Evolutionary conservation across 208 protist genomes (phyloP).

Genomic region (Acanthamoeba lenticulata): DNA sequence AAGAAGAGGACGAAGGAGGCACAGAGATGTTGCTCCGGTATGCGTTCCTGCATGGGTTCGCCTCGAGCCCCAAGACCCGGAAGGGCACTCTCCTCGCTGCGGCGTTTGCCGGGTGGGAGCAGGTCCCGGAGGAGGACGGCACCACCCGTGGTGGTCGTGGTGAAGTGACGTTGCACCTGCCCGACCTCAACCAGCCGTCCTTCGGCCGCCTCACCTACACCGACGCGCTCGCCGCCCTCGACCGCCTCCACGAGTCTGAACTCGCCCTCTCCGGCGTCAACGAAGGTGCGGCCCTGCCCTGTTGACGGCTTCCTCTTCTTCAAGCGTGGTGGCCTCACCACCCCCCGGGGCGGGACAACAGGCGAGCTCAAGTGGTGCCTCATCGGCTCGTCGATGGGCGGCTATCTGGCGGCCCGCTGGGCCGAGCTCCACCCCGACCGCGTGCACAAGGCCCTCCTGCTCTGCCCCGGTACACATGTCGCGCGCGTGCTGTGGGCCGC

Average conservation of each 20-base stretch:
- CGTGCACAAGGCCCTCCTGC: neutral
- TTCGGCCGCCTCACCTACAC: neutral
- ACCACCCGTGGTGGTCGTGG: neutral
- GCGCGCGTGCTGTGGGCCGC: neutral
- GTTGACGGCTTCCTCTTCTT: neutral
- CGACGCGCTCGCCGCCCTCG: neutral
- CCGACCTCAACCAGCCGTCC: neutral
- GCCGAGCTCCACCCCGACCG: neutral
- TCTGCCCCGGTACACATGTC: neutral
- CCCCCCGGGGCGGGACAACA: neutral
- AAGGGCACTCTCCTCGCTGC: neutral
- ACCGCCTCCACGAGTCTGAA: neutral
- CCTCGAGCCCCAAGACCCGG: neutral
- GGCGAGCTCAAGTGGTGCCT: neutral
- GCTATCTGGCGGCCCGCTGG: neutral
- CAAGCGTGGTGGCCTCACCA: neutral
- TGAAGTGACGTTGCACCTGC: neutral
- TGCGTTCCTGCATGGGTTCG: neutral
- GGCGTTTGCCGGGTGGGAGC: neutral
- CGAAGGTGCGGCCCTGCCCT: neutral
- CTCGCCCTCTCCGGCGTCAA: neutral
- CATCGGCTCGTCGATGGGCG: neutral
- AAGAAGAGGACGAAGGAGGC: neutral
- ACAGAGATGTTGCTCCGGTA: neutral
- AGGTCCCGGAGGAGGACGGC: too few species aligned